These are phyloP conservation scores for Tanacetum coccineum DNA, from an alignment of 129 eudicot genomes.

Conservation along the genomic window DNA sequence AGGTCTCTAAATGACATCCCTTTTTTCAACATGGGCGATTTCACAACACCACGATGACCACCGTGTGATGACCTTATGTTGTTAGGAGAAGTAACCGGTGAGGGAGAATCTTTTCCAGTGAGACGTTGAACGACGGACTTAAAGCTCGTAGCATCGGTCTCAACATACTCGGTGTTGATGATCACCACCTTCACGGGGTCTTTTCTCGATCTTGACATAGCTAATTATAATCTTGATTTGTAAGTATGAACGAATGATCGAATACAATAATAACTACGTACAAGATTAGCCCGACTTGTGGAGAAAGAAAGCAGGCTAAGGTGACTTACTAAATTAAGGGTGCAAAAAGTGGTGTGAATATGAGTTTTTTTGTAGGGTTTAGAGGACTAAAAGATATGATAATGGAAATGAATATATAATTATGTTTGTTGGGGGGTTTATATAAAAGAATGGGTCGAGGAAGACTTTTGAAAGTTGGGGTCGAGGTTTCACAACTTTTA, in stretches of 20 bases:
- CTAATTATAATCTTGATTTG: neutral
- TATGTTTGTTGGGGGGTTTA: constrained; percentile 24
- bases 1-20: constrained; percentile 45
- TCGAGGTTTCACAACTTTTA: neutral
- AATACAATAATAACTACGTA: neutral
- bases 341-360: neutral
- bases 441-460: constrained; percentile 18
- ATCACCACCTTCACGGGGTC: constrained; percentile 65
- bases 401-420: constrained; percentile 23
- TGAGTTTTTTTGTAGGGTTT: constrained; percentile 4
- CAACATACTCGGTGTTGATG: constrained; percentile 68
- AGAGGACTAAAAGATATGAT: constrained; percentile 5
- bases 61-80: neutral
- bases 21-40: constrained; percentile 22
- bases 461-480: constrained; percentile 19
- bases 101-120: constrained; percentile 72
- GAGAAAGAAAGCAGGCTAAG: neutral
- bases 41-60: constrained; percentile 7
- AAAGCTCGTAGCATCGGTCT: constrained; percentile 74
- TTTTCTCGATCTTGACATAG: constrained; percentile 31
- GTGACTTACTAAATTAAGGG: constrained; percentile 8
- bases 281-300: neutral
- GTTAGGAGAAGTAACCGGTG: constrained; percentile 23
- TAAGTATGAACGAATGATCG: neutral
- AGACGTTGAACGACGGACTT: constrained; percentile 83